Conservation (phyloP, 2,329 filamentous ascomycete species). For the Ascochyta koolunga region DNA sequence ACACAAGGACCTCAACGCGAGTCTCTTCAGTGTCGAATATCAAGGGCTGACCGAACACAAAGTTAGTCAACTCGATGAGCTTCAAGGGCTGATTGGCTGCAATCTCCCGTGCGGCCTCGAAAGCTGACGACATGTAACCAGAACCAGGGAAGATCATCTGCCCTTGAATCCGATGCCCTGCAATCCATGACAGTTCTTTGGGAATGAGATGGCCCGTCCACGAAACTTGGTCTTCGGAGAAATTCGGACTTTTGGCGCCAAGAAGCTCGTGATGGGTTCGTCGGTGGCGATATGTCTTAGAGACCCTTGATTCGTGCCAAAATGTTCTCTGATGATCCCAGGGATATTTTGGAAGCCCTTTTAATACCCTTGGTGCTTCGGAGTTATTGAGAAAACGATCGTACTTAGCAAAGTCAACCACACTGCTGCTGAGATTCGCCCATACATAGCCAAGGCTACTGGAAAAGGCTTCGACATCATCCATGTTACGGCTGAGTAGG, state of each 20-base stretch:
- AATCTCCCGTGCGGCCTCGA: slow-evolving; percentile 24
- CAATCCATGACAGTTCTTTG: slow-evolving; percentile 23
- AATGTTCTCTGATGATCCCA: slow-evolving; percentile 37
- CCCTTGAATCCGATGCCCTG: slow-evolving; percentile 25
- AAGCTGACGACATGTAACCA: slow-evolving; percentile 52
- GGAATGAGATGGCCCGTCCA: slow-evolving; percentile 23
- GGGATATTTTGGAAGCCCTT: slow-evolving; percentile 30
- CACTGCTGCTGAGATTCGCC: not conserved
- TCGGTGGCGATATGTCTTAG: slow-evolving; percentile 9
- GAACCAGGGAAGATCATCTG: slow-evolving; percentile 54
- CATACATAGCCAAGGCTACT: not conserved
- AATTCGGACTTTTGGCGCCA: not conserved
- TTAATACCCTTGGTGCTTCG: not conserved
- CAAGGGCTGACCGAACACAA: slow-evolving; percentile 21
- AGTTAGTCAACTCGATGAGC: slow-evolving; percentile 20
- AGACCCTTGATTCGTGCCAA: slow-evolving; percentile 28
- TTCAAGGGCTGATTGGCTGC: not conserved
- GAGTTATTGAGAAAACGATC: not conserved
- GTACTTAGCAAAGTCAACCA: not conserved
- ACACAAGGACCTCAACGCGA: not conserved
- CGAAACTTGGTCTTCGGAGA: not conserved
- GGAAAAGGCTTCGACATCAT: not conserved
- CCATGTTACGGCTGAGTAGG: not conserved
- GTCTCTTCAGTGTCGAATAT: slow-evolving; percentile 15
- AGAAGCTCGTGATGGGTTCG: slow-evolving; percentile 21